A percentile compares a stretch with the other conserved stretches of the same genome.
These are phyloP conservation scores for Brassica hybrid DNA, from an alignment of 441 rosid genomes.

Conservation along the genomic window DNA sequence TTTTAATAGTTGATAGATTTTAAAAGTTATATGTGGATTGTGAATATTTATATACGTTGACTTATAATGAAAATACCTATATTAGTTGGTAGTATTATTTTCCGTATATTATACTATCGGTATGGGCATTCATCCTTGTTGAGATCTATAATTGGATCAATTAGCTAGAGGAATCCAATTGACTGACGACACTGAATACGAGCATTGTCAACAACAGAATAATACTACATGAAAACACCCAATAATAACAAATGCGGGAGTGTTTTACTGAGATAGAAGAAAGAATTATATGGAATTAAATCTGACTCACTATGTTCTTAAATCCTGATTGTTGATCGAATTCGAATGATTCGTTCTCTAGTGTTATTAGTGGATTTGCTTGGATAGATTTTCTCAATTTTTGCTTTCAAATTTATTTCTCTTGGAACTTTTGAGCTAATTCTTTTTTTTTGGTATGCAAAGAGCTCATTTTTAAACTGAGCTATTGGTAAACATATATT, in stretches of 20 bases:
- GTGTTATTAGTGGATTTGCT: too few species aligned
- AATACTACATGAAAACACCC: background rate
- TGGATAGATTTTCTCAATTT: background rate
- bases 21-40: too few species aligned
- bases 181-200: background rate
- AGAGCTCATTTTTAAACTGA: background rate
- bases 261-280: too few species aligned
- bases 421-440: background rate
- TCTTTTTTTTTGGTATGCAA: background rate
- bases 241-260: too few species aligned
- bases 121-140: background rate
- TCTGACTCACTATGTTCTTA: background rate
- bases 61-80: too few species aligned
- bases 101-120: background rate
- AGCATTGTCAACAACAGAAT: background rate
- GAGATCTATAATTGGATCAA: background rate
- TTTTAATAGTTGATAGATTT: too few species aligned
- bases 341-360: too few species aligned
- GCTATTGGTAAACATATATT: background rate
- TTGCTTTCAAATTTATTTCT: too few species aligned
- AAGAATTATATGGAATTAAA: too few species aligned
- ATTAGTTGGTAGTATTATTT: background rate
- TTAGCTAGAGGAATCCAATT: background rate
- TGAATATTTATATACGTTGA: too few species aligned
- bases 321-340: background rate